These are phyloP conservation scores for Lipomyces yamadae DNA, from an alignment of 805 yeast genomes.

Conservation along the genomic window DNA sequence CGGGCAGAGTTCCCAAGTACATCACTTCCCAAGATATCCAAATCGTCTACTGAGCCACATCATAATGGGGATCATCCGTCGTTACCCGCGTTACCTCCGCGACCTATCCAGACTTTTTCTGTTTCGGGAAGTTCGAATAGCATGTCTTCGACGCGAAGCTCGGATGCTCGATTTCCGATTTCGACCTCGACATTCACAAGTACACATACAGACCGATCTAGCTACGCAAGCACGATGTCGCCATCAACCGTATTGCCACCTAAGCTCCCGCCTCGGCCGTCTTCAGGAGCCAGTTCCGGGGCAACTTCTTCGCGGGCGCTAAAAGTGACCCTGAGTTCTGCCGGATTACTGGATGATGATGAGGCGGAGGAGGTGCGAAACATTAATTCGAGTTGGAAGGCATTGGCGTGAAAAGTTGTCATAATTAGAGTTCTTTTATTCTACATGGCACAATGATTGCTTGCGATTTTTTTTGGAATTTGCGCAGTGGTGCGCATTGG, in stretches of 20 bases:
- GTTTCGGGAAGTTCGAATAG: not conserved
- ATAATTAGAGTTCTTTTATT: not conserved
- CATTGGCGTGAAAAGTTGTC: constrained; percentile 15
- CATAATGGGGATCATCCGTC: constrained; percentile 8
- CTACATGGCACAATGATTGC: not conserved
- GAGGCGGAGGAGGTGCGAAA: constrained; percentile 18
- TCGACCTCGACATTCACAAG: not conserved
- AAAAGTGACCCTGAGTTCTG: not conserved
- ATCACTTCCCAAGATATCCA: constrained; percentile 21
- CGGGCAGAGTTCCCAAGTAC: constrained; percentile 31
- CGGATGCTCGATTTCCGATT: not conserved
- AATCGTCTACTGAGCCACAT: not conserved
- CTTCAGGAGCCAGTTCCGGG: not conserved
- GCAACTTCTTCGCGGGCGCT: constrained; percentile 7
- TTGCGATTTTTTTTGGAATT: not conserved
- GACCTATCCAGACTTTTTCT: constrained; percentile 13
- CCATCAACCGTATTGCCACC: constrained; percentile 7
- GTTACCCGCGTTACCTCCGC: constrained; percentile 26
- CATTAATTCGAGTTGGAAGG: constrained; percentile 26
- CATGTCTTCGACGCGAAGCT: constrained; percentile 6
- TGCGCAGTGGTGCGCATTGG: not conserved
- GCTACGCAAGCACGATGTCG: not conserved
- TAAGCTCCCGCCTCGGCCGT: constrained; percentile 12
- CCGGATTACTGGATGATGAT: constrained; percentile 21
- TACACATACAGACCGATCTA: not conserved